phyloP scores from a whole-genome alignment of 805 yeast genomes.

The Suhomyces sp. region DNA sequence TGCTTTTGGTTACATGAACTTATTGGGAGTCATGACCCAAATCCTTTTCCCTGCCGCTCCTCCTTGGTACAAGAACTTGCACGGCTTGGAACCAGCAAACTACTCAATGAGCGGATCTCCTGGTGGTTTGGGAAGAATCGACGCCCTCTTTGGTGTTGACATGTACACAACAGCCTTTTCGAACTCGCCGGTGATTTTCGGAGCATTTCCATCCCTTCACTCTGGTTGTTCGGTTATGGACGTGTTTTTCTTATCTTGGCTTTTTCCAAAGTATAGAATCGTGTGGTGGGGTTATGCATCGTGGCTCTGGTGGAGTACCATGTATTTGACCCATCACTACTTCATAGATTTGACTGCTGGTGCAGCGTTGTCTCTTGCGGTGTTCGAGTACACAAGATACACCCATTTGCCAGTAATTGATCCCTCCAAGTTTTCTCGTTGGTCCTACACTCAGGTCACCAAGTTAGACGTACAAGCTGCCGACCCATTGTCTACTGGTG shows the following conservation, averaged over 20 bases:
- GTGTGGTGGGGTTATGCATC: conserved; percentile 75
- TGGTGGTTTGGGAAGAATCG: conserved; percentile 91
- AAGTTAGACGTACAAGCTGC: conserved; percentile 24
- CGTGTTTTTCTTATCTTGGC: conserved; percentile 77
- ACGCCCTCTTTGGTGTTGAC: conserved; percentile 71
- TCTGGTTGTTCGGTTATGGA: conserved; percentile 95
- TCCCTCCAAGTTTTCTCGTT: conserved; percentile 58
- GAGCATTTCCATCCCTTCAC: conserved; percentile 84
- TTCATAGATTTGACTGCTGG: conserved; percentile 95
- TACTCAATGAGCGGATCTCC: conserved; percentile 92
- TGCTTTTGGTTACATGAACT: conserved; percentile 93
- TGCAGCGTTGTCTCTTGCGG: conserved; percentile 70
- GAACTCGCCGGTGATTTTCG: conserved; percentile 90
- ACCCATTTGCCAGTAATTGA: conserved; percentile 63
- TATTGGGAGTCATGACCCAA: conserved; percentile 81
- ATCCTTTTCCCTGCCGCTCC: conserved; percentile 91
- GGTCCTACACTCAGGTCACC: conserved; percentile 53
- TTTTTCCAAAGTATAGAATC: conserved; percentile 70
- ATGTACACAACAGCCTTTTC: conserved; percentile 80
- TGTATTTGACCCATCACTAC: conserved; percentile 96
- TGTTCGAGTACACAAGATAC: conserved; percentile 69
- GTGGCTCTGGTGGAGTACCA: conserved; percentile 98
- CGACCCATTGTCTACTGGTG: conserved; percentile 30
- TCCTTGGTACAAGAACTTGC: conserved; percentile 89
- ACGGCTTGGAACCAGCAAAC: conserved; percentile 87